Percentiles rank a stretch among this genome's conserved stretches.
Evolutionary conservation across 192 early-diverging fungal genomes (phyloP).

Genomic region (Kickxella alabastrina): DNA sequence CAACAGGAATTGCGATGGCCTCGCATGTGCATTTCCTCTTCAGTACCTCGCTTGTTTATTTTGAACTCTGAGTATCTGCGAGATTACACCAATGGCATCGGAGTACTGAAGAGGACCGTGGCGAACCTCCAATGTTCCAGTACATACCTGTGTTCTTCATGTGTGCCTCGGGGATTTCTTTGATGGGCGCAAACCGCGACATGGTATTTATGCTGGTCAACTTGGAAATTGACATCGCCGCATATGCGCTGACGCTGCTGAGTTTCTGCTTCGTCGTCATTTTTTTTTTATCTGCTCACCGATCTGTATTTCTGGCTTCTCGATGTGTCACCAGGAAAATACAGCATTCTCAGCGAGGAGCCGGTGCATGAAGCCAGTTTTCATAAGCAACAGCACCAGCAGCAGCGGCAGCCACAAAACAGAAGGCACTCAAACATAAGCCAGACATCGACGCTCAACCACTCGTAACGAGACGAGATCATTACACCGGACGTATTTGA

Average conservation of each 20-base stretch:
- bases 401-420: neutral
- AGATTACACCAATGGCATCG: constrained; percentile 44
- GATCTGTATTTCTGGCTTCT: constrained; percentile 38
- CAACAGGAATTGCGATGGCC: constrained; percentile 56
- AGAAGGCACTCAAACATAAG: neutral
- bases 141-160: constrained; percentile 44
- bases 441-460: neutral
- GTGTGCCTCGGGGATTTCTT: constrained; percentile 56
- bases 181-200: constrained; percentile 65
- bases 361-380: neutral
- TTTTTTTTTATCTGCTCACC: constrained; percentile 48
- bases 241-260: constrained; percentile 54
- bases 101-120: constrained; percentile 24
- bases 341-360: constrained; percentile 6
- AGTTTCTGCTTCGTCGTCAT: constrained; percentile 56
- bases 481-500: neutral
- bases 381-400: neutral
- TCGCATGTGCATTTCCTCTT: constrained; percentile 58
- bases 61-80: constrained; percentile 52
- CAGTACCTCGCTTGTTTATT: constrained; percentile 54
- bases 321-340: constrained; percentile 12
- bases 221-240: constrained; percentile 46
- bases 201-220: constrained; percentile 50
- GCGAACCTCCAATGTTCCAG: constrained; percentile 26
- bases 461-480: neutral